These are phyloP conservation scores for Magnolia officinalis DNA, from an alignment of 164 flowering plant genomes.

Conservation along the genomic window DNA sequence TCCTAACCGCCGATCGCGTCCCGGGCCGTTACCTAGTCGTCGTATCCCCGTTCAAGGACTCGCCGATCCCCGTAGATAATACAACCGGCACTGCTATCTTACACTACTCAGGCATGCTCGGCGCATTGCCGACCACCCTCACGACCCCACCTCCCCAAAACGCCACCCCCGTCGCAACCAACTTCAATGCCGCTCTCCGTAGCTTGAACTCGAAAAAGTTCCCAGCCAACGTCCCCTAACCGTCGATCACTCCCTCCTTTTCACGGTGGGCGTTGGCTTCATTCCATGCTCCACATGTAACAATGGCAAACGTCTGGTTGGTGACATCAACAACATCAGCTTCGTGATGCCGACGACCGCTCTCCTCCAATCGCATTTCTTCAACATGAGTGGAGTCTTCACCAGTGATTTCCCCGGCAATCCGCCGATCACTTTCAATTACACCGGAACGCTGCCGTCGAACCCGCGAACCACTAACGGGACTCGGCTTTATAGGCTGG, in stretches of 20 bases:
- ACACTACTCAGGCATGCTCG: slow-evolving; percentile 56
- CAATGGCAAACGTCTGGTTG: slow-evolving; percentile 62
- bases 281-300: slow-evolving; percentile 62
- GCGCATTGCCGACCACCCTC: slow-evolving; percentile 33
- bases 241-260: slow-evolving; percentile 47
- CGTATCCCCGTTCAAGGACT: slow-evolving; percentile 71
- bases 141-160: slow-evolving; percentile 50
- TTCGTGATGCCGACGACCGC: slow-evolving; percentile 70
- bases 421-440: slow-evolving; percentile 55
- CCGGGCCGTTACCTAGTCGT: slow-evolving; percentile 54
- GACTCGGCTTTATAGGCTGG: slow-evolving; percentile 48
- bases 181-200: slow-evolving; percentile 45
- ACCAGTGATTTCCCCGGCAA: slow-evolving; percentile 65
- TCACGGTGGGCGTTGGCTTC: slow-evolving; percentile 64
- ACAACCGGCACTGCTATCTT: slow-evolving; percentile 58
- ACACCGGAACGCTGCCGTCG: slow-evolving; percentile 35
- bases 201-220: slow-evolving; percentile 58
- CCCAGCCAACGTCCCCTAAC: slow-evolving; percentile 51
- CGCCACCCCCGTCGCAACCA: slow-evolving; percentile 57
- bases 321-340: slow-evolving; percentile 58
- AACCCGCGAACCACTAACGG: slow-evolving; percentile 46
- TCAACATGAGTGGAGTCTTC: slow-evolving; percentile 60
- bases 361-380: slow-evolving; percentile 69
- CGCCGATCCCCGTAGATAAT: slow-evolving; percentile 66
- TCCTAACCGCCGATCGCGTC: slow-evolving; percentile 35